A percentile compares a stretch with the other conserved stretches of the same genome.
These are phyloP conservation scores for Phytophthora quininea DNA, from an alignment of 352 stramenopile species.

Conservation along the genomic window DNA sequence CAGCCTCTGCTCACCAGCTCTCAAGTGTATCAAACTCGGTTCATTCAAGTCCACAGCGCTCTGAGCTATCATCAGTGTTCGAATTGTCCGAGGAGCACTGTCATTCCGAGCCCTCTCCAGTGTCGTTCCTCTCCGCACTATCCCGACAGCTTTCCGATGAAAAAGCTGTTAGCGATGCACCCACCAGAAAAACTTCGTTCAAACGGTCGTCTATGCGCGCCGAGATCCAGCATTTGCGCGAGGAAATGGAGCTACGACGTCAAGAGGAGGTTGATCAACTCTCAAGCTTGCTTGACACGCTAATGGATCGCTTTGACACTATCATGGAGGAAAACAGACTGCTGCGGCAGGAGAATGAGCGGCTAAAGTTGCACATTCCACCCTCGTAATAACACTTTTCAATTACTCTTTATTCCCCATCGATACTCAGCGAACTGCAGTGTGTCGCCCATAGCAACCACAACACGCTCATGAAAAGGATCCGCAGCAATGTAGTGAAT, in stretches of 20 bases:
- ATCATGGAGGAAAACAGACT: constrained; percentile 45
- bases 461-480: constrained; percentile 42
- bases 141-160: constrained; percentile 15
- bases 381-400: constrained; percentile 24
- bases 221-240: constrained; percentile 43
- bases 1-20: constrained; percentile 8
- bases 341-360: constrained; percentile 48
- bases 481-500: constrained; percentile 42
- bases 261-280: constrained; percentile 47
- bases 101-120: constrained; percentile 7
- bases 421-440: constrained; percentile 40
- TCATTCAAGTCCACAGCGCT: not conserved
- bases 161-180: not conserved
- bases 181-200: constrained; percentile 2
- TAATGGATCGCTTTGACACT: constrained; percentile 46
- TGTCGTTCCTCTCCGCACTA: constrained; percentile 25
- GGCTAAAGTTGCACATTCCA: constrained; percentile 41
- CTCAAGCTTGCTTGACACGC: constrained; percentile 35
- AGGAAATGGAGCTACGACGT: constrained; percentile 45
- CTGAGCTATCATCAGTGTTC: constrained; percentile 2
- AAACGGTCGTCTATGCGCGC: constrained; percentile 28
- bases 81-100: constrained; percentile 8
- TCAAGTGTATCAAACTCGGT: constrained; percentile 10
- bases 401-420: constrained; percentile 15
- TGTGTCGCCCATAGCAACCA: constrained; percentile 29